Conservation (phyloP, 495 filamentous ascomycete genomes). For the Hypomontagnella submonticulosa region DNA sequence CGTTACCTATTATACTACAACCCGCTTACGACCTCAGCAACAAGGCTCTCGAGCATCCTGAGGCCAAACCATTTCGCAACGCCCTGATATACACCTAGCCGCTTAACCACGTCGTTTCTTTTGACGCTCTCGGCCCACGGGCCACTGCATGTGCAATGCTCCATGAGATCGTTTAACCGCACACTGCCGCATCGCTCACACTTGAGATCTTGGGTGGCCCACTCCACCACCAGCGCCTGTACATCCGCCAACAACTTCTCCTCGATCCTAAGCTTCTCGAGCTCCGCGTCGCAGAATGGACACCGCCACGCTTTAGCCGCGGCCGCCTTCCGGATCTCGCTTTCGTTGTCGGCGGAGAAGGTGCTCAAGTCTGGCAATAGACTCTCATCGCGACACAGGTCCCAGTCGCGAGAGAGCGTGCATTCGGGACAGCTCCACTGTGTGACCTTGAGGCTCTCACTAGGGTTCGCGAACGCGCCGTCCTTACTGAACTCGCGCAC, state of each 20-base stretch:
- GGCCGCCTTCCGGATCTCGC: slow-evolving; percentile 45
- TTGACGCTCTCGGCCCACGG: slow-evolving; percentile 79
- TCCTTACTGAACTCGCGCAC: slow-evolving; percentile 92
- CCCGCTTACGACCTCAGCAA: slow-evolving; percentile 65
- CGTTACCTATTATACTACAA: slow-evolving; percentile 37
- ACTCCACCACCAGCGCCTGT: slow-evolving; percentile 77
- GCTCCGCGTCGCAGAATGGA: slow-evolving; percentile 77
- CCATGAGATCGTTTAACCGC: slow-evolving; percentile 91
- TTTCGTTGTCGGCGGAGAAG: slow-evolving; percentile 22
- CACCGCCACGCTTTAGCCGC: slow-evolving; percentile 76
- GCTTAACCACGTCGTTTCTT: slow-evolving; percentile 72
- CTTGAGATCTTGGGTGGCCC: slow-evolving; percentile 90
- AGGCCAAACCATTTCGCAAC: slow-evolving; percentile 83
- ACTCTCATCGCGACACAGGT: slow-evolving; percentile 93
- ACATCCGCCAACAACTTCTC: slow-evolving; percentile 83
- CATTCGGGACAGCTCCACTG: slow-evolving; percentile 88
- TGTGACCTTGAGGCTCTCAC: slow-evolving; percentile 73
- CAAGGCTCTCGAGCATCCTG: slow-evolving; percentile 80
- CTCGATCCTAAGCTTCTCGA: slow-evolving; percentile 80
- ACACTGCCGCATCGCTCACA: slow-evolving; percentile 74
- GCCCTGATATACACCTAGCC: slow-evolving; percentile 73
- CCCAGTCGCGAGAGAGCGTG: slow-evolving; percentile 86
- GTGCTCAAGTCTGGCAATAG: slow-evolving; percentile 67
- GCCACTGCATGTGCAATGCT: slow-evolving; percentile 94
- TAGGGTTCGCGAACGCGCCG: slow-evolving; percentile 87